Evolutionary conservation across 805 yeast species (phyloP).

Genomic region (Maudiozyma barnettii): DNA sequence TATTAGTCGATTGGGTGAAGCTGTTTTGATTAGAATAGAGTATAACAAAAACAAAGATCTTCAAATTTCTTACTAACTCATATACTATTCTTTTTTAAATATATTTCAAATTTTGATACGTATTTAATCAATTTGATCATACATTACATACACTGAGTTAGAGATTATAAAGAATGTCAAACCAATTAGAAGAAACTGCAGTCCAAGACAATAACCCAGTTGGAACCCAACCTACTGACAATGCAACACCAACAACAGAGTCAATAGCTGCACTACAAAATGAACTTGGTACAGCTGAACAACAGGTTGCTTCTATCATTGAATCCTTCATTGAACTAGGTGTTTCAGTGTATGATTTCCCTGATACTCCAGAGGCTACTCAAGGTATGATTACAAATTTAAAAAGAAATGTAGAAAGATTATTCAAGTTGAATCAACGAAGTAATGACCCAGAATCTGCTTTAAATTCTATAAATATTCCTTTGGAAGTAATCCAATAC

Average conservation of each 20-base stretch:
- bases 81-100: too few species aligned
- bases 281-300: conserved; percentile 23
- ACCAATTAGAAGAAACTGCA: neutral
- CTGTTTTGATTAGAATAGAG: too few species aligned
- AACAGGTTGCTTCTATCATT: conserved; percentile 40
- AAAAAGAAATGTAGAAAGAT: conserved; percentile 35
- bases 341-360: conserved; percentile 85
- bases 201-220: neutral
- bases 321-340: conserved; percentile 86
- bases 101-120: too few species aligned
- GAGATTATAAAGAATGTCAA: too few species aligned
- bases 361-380: conserved; percentile 76
- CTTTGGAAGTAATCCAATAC: conserved; percentile 79
- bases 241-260: neutral
- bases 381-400: conserved; percentile 37
- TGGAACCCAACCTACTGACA: too few species aligned
- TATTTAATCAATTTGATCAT: too few species aligned
- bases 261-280: conserved; percentile 13
- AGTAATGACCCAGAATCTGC: conserved; percentile 26
- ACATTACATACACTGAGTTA: too few species aligned
- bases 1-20: too few species aligned
- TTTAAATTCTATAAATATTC: conserved; percentile 42
- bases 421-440: conserved; percentile 27
- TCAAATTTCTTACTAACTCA: too few species aligned
- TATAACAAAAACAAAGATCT: too few species aligned